Evolutionary conservation across 176 grass and related monocot species (phyloP).

Genomic region (Juncus effusus): DNA sequence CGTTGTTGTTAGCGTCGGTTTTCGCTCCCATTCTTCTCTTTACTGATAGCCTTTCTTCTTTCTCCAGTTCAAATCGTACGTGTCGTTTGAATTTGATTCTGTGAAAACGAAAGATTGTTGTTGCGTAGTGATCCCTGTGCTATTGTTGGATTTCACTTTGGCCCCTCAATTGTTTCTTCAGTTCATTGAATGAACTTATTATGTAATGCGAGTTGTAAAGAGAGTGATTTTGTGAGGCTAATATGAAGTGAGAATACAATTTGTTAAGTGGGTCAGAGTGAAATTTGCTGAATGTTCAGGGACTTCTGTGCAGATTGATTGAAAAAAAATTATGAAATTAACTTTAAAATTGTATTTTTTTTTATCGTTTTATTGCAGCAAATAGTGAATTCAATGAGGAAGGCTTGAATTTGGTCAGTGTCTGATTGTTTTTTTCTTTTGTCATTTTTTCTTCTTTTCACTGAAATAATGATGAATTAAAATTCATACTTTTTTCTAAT

Average conservation of each 20-base stretch:
- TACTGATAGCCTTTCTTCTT: constrained; percentile 27
- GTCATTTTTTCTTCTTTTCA: no score
- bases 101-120: not conserved
- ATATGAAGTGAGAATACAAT: constrained; percentile 14
- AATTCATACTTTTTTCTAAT: not conserved
- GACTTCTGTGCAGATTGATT: no score
- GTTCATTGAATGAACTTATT: no score
- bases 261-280: not conserved
- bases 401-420: constrained; percentile 24
- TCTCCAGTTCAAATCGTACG: constrained; percentile 47
- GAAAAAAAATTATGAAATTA: no score
- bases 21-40: constrained; percentile 75
- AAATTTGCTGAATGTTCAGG: no score
- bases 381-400: constrained; percentile 19
- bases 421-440: not conserved
- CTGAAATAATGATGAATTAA: no score
- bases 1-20: constrained; percentile 57
- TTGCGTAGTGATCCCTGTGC: constrained; percentile 28
- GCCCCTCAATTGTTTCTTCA: constrained; percentile 18
- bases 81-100: not conserved
- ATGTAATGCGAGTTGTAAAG: constrained; percentile 32
- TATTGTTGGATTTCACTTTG: not conserved
- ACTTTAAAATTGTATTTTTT: no score
- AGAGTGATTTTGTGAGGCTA: constrained; percentile 26
- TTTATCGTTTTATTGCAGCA: constrained; percentile 14